Conservation (phyloP, 106 monocot genomes). For the Hemerocallis citrina region DNA sequence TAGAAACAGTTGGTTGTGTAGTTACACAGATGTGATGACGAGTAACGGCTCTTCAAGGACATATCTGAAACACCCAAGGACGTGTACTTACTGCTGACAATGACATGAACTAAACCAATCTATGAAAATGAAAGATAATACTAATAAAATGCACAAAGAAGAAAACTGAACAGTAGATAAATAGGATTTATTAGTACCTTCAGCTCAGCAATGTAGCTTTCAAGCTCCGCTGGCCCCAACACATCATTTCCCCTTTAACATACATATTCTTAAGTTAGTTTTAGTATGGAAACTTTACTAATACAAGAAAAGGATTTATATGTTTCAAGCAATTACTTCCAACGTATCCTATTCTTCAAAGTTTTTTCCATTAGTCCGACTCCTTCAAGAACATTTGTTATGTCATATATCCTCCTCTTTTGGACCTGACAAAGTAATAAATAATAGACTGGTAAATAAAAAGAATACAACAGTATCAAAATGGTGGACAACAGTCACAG, state of each 20-base stretch:
- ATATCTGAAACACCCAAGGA: no score
- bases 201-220: conserved; percentile 38
- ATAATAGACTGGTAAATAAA: background rate
- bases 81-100: background rate
- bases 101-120: background rate
- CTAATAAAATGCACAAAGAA: background rate
- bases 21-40: background rate
- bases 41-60: no score
- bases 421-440: conserved; percentile 55
- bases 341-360: conserved; percentile 80
- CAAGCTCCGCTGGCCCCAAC: conserved; percentile 56
- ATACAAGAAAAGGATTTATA: background rate
- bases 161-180: background rate
- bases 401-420: conserved; percentile 98
- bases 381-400: conserved; percentile 99
- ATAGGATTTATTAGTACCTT: conserved; percentile 28
- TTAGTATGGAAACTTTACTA: background rate
- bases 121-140: background rate
- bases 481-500: background rate
- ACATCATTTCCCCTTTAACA: conserved; percentile 53
- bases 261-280: conserved; percentile 10
- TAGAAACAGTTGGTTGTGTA: background rate
- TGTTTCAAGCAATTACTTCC: conserved; percentile 52
- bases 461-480: background rate
- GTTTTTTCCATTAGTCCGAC: conserved; percentile 84